Percentiles rank a stretch among this genome's conserved stretches.
Evolutionary conservation across 306 rosid species (phyloP).

Genomic region (Benincasa hispida): DNA sequence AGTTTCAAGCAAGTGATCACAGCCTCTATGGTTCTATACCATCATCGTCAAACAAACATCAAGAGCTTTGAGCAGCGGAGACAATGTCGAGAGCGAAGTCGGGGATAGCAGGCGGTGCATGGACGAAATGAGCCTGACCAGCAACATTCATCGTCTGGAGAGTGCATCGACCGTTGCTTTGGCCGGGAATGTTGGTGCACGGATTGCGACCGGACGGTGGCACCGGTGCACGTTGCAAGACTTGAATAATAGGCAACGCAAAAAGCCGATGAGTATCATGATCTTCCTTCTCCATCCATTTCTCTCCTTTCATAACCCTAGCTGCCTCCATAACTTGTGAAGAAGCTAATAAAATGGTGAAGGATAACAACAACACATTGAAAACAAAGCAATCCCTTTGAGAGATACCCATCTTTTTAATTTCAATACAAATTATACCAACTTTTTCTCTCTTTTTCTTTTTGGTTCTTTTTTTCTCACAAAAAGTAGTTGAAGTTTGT

Average conservation of each 20-base stretch:
- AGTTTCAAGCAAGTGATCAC: not conserved
- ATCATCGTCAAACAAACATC: not conserved
- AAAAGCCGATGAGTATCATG: not conserved
- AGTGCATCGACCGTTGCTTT: not conserved
- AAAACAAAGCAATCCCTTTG: conserved; percentile 14
- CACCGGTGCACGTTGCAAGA: conserved; percentile 24
- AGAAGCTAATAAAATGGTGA: conserved; percentile 13
- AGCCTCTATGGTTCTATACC: not conserved
- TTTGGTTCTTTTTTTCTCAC: not conserved
- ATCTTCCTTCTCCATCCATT: conserved; percentile 16
- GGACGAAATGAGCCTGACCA: not conserved
- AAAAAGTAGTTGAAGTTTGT: not conserved
- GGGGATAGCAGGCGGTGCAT: not conserved
- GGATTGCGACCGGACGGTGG: not conserved
- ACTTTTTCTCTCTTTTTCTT: not conserved
- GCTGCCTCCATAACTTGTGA: conserved; percentile 20
- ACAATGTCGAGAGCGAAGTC: not conserved
- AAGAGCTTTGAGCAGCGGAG: not conserved
- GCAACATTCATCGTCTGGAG: not conserved
- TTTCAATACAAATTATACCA: not conserved
- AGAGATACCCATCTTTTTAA: conserved; percentile 12
- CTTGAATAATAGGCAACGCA: conserved; percentile 15
- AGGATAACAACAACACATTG: conserved; percentile 15
- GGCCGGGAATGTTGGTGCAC: not conserved
- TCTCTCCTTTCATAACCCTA: conserved; percentile 31